Conservation (phyloP, 2,329 filamentous ascomycete species). For the Clonostachys sp. region DNA sequence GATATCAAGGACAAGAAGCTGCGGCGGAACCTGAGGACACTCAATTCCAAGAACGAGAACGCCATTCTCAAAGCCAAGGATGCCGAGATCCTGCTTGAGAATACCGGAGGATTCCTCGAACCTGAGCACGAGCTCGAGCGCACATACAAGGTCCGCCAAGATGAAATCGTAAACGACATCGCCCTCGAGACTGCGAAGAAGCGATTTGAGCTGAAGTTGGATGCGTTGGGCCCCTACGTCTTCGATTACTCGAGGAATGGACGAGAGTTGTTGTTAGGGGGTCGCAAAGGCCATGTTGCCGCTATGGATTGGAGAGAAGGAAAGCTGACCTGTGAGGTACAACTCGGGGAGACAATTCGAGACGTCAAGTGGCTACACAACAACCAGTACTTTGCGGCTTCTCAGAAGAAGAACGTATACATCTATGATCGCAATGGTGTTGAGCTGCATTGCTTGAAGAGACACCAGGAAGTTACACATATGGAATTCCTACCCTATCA, state of each 20-base stretch:
- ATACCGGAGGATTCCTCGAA: slow-evolving; percentile 80
- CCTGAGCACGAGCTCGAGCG: slow-evolving; percentile 82
- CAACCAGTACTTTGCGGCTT: slow-evolving; percentile 89
- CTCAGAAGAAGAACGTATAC: slow-evolving; percentile 94
- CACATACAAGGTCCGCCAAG: slow-evolving; percentile 89
- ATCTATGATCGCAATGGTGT: slow-evolving; percentile 92
- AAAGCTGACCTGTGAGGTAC: slow-evolving; percentile 85
- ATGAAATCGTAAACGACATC: slow-evolving; percentile 73
- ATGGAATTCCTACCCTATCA: slow-evolving; percentile 97
- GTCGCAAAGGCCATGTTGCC: slow-evolving; percentile 90
- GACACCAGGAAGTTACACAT: slow-evolving; percentile 85
- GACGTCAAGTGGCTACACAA: slow-evolving; percentile 93
- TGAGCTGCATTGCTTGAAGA: slow-evolving; percentile 85
- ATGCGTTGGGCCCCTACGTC: slow-evolving; percentile 79
- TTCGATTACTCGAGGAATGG: slow-evolving; percentile 91
- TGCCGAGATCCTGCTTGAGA: slow-evolving; percentile 90
- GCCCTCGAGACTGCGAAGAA: slow-evolving; percentile 85
- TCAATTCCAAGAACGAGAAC: slow-evolving; percentile 80
- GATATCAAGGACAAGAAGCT: slow-evolving; percentile 86
- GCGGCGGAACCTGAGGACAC: slow-evolving; percentile 68
- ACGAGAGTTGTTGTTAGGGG: slow-evolving; percentile 76
- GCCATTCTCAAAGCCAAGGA: slow-evolving; percentile 85
- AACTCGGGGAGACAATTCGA: slow-evolving; percentile 84
- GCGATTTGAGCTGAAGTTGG: slow-evolving; percentile 82
- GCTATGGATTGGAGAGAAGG: slow-evolving; percentile 95